Evolutionary conservation across 2,329 filamentous ascomycete species (phyloP), one percentile per base, ranked within the genome.

Genomic region (Daldinia sp.): DNA sequence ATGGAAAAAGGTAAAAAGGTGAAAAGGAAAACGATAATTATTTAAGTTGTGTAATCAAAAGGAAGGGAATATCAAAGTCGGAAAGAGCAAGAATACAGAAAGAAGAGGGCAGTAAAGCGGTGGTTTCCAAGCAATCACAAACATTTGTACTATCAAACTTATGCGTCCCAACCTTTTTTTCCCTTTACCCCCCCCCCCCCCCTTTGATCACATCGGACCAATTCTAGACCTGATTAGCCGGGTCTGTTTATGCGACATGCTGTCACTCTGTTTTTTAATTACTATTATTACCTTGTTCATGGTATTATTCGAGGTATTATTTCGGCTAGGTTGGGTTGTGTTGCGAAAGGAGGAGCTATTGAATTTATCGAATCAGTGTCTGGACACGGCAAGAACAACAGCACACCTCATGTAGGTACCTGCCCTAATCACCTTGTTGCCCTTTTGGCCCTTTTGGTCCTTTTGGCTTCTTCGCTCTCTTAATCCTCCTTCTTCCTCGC

Each of bases 181-280:
- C 4, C 12, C 15, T 23, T 51, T 50, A 15, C 23, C 23, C 46
- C 46, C 46, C 46, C 46, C n/a, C 23, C 23, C 46, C 46, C 46
- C 46, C 46, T 30, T 51, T 7, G 13, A 33, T 33, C 46, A 33
- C 15, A 51, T 54, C 30, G 18, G 42, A 61, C 62, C 65, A 67
- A 69, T 65, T 71, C 69, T 69, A 71, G 69, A 62, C 69, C 63
- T 71, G 66, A 71, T 71, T 71, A 71, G 67, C 66, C 69, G 69
- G 63, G 54, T 42, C 51, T 63, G 46, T 69, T 71, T 63, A 71
- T 69, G 69, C 67, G 60, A 69, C 33, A 60, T 67, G 55, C 50
- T 65, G 66, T 69, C 68, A 70, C 59, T 69, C 20, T 64, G 30
- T 23, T 60, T 60, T 69, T 67, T 60, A 67, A 67, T 69, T 67